Percentiles rank a stretch among this genome's conserved stretches.
phyloP scores from a whole-genome alignment of 2,329 filamentous ascomycete species.

The Penicillium corylophilum region DNA sequence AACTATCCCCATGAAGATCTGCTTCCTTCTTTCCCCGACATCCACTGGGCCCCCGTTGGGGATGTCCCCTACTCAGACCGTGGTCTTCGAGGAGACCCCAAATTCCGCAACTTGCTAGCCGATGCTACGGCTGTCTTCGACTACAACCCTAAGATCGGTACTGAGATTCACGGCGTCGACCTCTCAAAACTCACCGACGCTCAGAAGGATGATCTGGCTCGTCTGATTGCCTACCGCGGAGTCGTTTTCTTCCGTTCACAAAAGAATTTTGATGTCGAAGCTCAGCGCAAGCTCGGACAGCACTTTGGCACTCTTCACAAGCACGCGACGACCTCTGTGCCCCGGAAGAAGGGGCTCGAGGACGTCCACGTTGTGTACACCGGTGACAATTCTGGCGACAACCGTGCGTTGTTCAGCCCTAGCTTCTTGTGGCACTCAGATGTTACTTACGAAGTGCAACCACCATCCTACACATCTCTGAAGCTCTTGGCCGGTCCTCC shows the following conservation, averaged over 20 bases:
- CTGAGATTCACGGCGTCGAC: conserved; percentile 53
- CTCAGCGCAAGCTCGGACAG: conserved; percentile 52
- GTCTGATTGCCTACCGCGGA: conserved; percentile 54
- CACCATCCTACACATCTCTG: conserved; percentile 57
- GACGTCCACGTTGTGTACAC: conserved; percentile 59
- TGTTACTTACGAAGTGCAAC: conserved; percentile 59
- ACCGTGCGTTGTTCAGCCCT: conserved; percentile 55
- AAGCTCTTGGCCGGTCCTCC: conserved; percentile 56
- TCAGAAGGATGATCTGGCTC: conserved; percentile 56
- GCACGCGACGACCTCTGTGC: conserved; percentile 56
- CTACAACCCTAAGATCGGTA: conserved; percentile 57
- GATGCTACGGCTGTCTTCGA: conserved; percentile 57
- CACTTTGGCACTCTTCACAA: conserved; percentile 57
- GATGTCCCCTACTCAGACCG: conserved; percentile 55
- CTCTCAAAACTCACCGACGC: conserved; percentile 51
- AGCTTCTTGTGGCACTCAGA: conserved; percentile 58
- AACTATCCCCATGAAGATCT: conserved; percentile 55
- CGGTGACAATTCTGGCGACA: conserved; percentile 53
- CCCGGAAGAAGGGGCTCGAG: conserved; percentile 50
- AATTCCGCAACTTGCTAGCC: conserved; percentile 54
- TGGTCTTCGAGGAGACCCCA: conserved; percentile 53
- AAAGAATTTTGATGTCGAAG: conserved; percentile 54
- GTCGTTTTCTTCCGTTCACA: conserved; percentile 61
- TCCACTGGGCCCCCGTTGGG: conserved; percentile 52
- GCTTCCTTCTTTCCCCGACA: conserved; percentile 52